These are phyloP conservation scores for Ogataea philodendri DNA, from an alignment of 805 yeast genomes.

Conservation along the genomic window DNA sequence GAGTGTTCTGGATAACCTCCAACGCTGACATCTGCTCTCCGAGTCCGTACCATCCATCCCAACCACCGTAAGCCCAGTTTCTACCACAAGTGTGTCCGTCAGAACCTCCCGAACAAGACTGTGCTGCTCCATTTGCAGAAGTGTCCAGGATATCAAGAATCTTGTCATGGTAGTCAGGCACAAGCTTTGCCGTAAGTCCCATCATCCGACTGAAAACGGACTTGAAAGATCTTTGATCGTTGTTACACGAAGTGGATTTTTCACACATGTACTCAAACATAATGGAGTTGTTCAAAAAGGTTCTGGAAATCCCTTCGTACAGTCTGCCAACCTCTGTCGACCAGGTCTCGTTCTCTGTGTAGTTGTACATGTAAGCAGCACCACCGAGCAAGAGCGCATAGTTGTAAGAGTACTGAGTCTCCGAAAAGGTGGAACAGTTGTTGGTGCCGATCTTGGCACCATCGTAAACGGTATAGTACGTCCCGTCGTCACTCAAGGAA, in stretches of 20 bases:
- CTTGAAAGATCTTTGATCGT: constrained; percentile 74
- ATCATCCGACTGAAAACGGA: constrained; percentile 66
- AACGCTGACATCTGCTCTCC: constrained; percentile 85
- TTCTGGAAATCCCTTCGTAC: constrained; percentile 35
- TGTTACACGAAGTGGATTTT: constrained; percentile 51
- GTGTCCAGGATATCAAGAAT: constrained; percentile 36
- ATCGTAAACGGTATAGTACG: constrained; percentile 47
- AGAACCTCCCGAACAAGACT: constrained; percentile 76
- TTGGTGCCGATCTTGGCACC: constrained; percentile 50
- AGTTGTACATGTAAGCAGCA: constrained; percentile 64
- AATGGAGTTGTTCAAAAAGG: constrained; percentile 49
- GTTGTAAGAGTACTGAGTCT: constrained; percentile 64
- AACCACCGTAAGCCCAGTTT: constrained; percentile 59
- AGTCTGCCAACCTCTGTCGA: constrained; percentile 37
- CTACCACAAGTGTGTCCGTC: constrained; percentile 87
- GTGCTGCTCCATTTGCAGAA: constrained; percentile 71
- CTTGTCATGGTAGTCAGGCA: constrained; percentile 45
- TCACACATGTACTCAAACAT: constrained; percentile 67
- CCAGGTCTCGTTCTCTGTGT: constrained; percentile 51
- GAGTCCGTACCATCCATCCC: constrained; percentile 71
- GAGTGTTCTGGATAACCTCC: constrained; percentile 54
- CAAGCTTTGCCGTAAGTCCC: constrained; percentile 54
- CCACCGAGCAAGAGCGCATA: constrained; percentile 69
- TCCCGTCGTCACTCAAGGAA: constrained; percentile 28
- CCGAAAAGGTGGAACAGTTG: constrained; percentile 50